Evolutionary conservation across 2,329 filamentous ascomycete genomes (phyloP).

Genomic region (Reticulascus tulasneorum): DNA sequence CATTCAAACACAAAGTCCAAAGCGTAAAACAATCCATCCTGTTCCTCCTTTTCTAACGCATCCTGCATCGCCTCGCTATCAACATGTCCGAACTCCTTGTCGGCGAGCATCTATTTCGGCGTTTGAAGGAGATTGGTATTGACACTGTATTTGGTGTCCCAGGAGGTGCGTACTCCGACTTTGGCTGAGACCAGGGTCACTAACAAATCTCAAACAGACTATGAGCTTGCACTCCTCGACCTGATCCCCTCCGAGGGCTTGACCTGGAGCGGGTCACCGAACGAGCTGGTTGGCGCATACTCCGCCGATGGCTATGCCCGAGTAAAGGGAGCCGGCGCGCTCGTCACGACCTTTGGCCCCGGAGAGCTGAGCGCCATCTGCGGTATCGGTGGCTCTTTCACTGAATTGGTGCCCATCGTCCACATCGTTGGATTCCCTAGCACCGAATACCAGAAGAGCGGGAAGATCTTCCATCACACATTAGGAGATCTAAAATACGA

Average conservation of each 20-base stretch:
- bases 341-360: slow-evolving; percentile 58
- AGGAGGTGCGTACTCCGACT: slow-evolving; percentile 21
- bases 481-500: slow-evolving; percentile 51
- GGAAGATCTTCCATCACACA: slow-evolving; percentile 44
- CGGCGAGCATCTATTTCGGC: slow-evolving; percentile 48
- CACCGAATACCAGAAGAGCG: slow-evolving; percentile 21
- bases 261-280: slow-evolving; percentile 46
- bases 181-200: not conserved
- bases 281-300: slow-evolving; percentile 55
- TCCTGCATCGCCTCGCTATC: not conserved
- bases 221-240: slow-evolving; percentile 50
- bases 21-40: too few relatives aligned
- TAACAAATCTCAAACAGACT: slow-evolving; percentile 33
- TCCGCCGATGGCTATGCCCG: slow-evolving; percentile 59
- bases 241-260: slow-evolving; percentile 42
- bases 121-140: slow-evolving; percentile 44
- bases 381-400: slow-evolving; percentile 52
- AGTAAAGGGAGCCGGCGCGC: slow-evolving; percentile 50
- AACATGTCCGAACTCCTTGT: slow-evolving; percentile 23
- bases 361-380: slow-evolving; percentile 52
- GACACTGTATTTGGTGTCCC: slow-evolving; percentile 46
- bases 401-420: slow-evolving; percentile 51
- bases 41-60: too few relatives aligned
- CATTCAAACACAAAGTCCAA: too few relatives aligned
- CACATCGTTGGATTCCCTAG: slow-evolving; percentile 42